Evolutionary conservation across 352 stramenopile species (phyloP), one percentile per base, ranked within the genome.

Genomic region (Phytophthora chlamydospora): DNA sequence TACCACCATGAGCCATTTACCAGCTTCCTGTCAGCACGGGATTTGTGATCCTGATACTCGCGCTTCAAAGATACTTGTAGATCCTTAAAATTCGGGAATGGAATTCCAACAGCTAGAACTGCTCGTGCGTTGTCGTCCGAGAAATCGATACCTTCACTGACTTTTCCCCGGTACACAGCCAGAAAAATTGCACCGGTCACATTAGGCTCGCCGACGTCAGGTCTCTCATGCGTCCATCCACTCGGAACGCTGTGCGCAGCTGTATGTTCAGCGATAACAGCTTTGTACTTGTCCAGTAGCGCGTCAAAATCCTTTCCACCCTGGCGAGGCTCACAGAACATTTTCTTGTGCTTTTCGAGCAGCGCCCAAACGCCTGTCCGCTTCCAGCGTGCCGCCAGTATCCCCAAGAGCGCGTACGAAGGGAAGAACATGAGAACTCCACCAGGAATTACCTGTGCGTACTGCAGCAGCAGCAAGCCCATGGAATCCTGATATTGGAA

Each of bases 91-190:
- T 95, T 97, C 9, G 97, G 91, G 75, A 97, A 99, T 17, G 98
- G 97, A 43, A 99, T 94, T 7, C 98, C 98, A 21, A 98, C 98
- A 13, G 98, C 95, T 19, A 99, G 79, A 5, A 99, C 97, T 14
- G 88, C 87, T 35, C 97, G 85, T 12, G 96, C 98, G 65, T 98
- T 98, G 33, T 97, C 82, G 72, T 99, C 96, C 7, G 85, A 90
- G 64, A 99, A 99, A 72, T 99, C 97, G 36, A 99, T 98, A 32
- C 97, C 97, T 75, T 99, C 97, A 48, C 87, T 98, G 13, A 99
- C 97, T 76, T 99, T 99, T 34, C 97, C 98, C 29, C 97, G 82
- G 75, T 98, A 99, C 2, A 99, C 97, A 10, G 96, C 97, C 56
- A 99, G 90, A 43, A 99, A 92, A 12, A 98, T 86, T 0, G 93